Evolutionary conservation across 352 stramenopile species (phyloP).

Genomic region (Hyaloperonospora arabidopsidis): DNA sequence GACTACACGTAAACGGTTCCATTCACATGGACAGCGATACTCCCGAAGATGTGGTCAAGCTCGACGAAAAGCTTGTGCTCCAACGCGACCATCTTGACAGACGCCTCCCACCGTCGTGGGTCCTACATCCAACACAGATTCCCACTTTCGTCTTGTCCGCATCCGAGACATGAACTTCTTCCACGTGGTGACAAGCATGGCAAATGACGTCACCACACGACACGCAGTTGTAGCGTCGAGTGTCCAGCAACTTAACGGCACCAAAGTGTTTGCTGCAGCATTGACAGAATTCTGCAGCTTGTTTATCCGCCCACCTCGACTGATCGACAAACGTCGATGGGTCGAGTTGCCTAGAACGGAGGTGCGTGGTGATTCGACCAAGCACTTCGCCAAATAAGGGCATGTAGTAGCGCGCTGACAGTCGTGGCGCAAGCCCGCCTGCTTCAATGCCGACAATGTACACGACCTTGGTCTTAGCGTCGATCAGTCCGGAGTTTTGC

Average conservation of each 20-base stretch:
- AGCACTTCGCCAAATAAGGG: slow-evolving; percentile 31
- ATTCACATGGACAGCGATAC: slow-evolving; percentile 5
- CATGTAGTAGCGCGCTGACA: slow-evolving; percentile 37
- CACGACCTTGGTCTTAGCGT: slow-evolving; percentile 27
- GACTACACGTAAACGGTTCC: not conserved
- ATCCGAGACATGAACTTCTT: slow-evolving; percentile 31
- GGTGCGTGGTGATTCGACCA: slow-evolving; percentile 28
- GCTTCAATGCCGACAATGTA: slow-evolving; percentile 41
- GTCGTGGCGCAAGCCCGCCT: slow-evolving; percentile 24
- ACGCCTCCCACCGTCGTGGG: not conserved
- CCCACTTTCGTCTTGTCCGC: slow-evolving; percentile 19
- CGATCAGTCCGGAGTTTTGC: slow-evolving; percentile 25
- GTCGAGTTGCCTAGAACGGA: slow-evolving; percentile 25
- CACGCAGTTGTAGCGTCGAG: slow-evolving; percentile 38
- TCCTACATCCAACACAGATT: slow-evolving; percentile 31
- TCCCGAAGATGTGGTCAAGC: slow-evolving; percentile 18
- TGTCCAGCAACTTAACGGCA: slow-evolving; percentile 21
- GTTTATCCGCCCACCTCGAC: slow-evolving; percentile 32
- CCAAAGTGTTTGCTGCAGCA: slow-evolving; percentile 40
- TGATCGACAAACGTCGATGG: slow-evolving; percentile 25
- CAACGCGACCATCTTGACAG: slow-evolving; percentile 18
- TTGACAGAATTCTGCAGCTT: slow-evolving; percentile 25
- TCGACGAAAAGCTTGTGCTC: slow-evolving; percentile 13
- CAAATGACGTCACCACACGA: slow-evolving; percentile 48
- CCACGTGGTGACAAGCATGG: slow-evolving; percentile 29